A percentile compares a stretch with the other conserved stretches of the same genome.
phyloP scores from a whole-genome alignment of 192 early-diverging fungal species.

The Allomyces macrogynus region DNA sequence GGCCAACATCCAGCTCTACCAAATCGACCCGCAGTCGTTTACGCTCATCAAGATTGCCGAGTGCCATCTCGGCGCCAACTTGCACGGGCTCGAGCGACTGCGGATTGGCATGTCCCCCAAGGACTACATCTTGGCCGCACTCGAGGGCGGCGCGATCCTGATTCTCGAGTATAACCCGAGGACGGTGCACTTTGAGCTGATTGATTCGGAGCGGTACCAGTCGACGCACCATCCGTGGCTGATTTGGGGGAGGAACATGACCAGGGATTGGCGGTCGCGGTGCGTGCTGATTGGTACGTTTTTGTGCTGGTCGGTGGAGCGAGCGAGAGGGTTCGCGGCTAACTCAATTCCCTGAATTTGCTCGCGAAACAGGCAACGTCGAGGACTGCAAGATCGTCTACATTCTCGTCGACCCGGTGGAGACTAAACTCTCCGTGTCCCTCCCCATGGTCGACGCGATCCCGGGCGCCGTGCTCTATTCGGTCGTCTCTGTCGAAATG shows the following conservation, averaged over 20 bases:
- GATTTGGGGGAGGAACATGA: not conserved
- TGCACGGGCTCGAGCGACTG: not conserved
- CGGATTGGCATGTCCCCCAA: not conserved
- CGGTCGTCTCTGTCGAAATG: not conserved
- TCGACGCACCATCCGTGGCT: not conserved
- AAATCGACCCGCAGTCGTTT: not conserved
- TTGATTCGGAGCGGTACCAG: not conserved
- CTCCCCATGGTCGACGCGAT: not conserved
- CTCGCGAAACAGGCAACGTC: not conserved
- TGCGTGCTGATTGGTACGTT: not conserved
- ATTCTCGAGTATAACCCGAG: not conserved
- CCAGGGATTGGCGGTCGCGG: not conserved
- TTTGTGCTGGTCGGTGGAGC: no score
- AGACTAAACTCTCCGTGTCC: not conserved
- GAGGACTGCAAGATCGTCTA: not conserved
- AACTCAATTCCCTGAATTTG: no score
- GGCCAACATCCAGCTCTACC: not conserved
- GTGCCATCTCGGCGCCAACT: not conserved
- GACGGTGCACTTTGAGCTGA: not conserved
- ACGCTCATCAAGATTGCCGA: constrained; percentile 1
- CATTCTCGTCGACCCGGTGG: not conserved
- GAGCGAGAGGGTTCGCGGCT: no score
- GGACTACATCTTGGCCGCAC: not conserved
- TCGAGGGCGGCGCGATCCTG: not conserved
- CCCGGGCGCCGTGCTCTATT: not conserved